Evolutionary conservation across 495 filamentous ascomycete species (phyloP).

Genomic region (Cercophora newfieldiana): DNA sequence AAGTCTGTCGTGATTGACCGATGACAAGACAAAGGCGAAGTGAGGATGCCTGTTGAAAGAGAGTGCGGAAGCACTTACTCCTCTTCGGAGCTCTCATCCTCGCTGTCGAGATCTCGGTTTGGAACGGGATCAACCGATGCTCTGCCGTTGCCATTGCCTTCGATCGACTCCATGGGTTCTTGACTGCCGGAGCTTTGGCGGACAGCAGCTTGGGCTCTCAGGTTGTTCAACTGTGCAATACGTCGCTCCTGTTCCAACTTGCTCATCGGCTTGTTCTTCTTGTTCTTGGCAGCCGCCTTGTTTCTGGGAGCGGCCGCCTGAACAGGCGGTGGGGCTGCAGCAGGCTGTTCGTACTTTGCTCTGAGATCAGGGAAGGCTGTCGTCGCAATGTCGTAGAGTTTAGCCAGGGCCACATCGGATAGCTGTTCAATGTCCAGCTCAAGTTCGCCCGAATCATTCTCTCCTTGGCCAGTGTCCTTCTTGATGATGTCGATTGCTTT

Average conservation of each 20-base stretch:
- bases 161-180: slow-evolving; percentile 46
- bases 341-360: slow-evolving; percentile 38
- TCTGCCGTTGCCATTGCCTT: slow-evolving; percentile 34
- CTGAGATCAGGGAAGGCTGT: slow-evolving; percentile 59
- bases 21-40: too few relatives aligned
- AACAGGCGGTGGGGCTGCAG: slow-evolving; percentile 26
- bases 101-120: slow-evolving; percentile 31
- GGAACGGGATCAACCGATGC: slow-evolving; percentile 20
- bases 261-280: slow-evolving; percentile 99
- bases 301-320: slow-evolving; percentile 41
- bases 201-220: slow-evolving; percentile 49
- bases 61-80: slow-evolving; percentile 23
- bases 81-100: slow-evolving; percentile 40
- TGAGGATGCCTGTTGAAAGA: neutral
- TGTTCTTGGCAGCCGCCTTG: slow-evolving; percentile 63
- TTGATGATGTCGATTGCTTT: slow-evolving; percentile 88
- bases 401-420: slow-evolving; percentile 68
- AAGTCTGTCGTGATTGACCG: too few relatives aligned
- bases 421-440: slow-evolving; percentile 90
- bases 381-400: slow-evolving; percentile 75
- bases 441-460: slow-evolving; percentile 78
- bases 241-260: slow-evolving; percentile 87
- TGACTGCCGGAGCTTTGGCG: slow-evolving; percentile 49
- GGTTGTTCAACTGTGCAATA: slow-evolving; percentile 73
- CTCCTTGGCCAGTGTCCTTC: slow-evolving; percentile 76